These are phyloP conservation scores for Eucalyptus marginata DNA, from an alignment of 345 rosid species.

Conservation along the genomic window DNA sequence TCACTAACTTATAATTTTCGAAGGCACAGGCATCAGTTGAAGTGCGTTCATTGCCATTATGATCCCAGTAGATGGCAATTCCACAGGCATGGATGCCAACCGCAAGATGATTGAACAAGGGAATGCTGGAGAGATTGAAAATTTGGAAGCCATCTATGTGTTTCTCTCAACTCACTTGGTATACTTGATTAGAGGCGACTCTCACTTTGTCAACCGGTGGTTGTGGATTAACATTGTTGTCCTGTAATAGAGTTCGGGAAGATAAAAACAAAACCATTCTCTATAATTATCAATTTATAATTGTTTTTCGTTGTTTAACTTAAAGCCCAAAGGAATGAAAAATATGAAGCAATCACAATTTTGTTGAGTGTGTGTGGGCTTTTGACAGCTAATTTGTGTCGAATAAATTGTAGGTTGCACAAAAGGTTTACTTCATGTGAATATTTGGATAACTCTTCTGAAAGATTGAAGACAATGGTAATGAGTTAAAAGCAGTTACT, in stretches of 20 bases:
- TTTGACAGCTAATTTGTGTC: no score
- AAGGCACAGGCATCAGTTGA: conserved; percentile 4
- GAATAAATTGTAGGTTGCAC: no score
- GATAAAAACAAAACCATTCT: not conserved
- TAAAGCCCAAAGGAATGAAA: no score
- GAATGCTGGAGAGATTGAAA: not conserved
- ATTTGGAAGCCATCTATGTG: not conserved
- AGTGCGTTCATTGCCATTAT: conserved; percentile 1
- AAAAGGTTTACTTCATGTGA: no score
- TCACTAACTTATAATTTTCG: not conserved
- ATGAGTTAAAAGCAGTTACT: not conserved
- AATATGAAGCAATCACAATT: no score
- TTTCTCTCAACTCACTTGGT: not conserved
- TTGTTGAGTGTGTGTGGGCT: no score
- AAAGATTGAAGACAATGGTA: no score
- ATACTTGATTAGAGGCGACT: not conserved
- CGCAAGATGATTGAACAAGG: not conserved
- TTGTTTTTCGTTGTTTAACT: no score
- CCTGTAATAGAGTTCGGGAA: not conserved
- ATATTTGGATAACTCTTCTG: no score
- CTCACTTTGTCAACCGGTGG: not conserved
- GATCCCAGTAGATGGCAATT: conserved; percentile 22
- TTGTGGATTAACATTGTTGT: not conserved
- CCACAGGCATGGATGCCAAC: not conserved
- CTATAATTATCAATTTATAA: not conserved